Evolutionary conservation across 2,329 filamentous ascomycete genomes (phyloP), one percentile per base, ranked within the genome.

Genomic region (Calonectria pteridis): DNA sequence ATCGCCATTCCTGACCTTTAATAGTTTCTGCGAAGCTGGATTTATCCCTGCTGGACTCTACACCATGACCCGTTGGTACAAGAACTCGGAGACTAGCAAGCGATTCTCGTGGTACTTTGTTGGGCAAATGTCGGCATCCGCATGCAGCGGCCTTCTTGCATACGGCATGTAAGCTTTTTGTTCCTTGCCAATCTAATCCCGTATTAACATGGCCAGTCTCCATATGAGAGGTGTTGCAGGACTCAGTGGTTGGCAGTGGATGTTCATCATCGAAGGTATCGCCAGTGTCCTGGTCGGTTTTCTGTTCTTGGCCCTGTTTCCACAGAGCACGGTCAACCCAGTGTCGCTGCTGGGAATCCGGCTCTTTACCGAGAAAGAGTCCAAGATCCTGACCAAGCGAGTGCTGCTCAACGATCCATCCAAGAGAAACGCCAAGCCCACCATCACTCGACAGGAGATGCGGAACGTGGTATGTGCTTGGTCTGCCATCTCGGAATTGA

Each of bases 31-130:
- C 69, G 83, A 81, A 55, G 79, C 73, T 82, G 87, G 35, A 70
- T 83, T 59, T 35, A 79, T 79, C 40, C 78, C 78, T 3, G 87
- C 85, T 1, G 86, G 86, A 9, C 79, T 88, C 2, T 89, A 85
- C 79, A 88, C 87, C 0, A 84, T 89, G 1, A 88, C 86, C 0
- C 82, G 84, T 2, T 88, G 86, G 86, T 88, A 89, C 71, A 88
- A 86, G 33, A 83, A 83, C 4, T 81, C 83, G 10, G 87, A 89
- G 73, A 87, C 85, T 0, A 86, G 85, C 63, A 87, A 86, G 77
- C 80, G 87, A 2, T 86, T 88, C 67, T 84, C 85, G 14, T 82
- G 81, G 69, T 88, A 85, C 76, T 88, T 87, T 67, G 82, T 88
- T 23, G 86, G 87, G 2, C 88, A 87, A 62, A 83, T 86, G 73